Evolutionary conservation across 805 yeast species (phyloP).

Genomic region (Kockiozyma suomiensis): DNA sequence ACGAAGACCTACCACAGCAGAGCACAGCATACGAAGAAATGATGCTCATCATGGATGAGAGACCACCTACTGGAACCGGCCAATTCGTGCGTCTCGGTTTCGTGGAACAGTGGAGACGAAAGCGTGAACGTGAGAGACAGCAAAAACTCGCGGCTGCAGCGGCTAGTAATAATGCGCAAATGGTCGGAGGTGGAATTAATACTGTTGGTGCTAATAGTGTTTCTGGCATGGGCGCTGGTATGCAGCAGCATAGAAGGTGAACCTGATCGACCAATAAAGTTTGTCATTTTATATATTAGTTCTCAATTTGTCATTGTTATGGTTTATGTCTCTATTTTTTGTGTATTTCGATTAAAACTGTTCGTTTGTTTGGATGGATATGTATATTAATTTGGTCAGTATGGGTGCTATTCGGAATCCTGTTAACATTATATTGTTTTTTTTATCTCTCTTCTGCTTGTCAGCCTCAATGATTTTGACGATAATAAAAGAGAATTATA

Average conservation of each 20-base stretch:
- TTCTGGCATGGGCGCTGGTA: not conserved
- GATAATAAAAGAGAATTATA: not conserved
- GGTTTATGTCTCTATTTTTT: not conserved
- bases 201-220: not conserved
- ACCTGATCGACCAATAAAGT: not conserved
- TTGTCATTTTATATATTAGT: not conserved
- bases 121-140: conserved; percentile 52
- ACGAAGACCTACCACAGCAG: conserved; percentile 73
- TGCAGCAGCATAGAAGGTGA: conserved; percentile 4
- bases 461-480: not conserved
- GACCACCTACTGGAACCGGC: conserved; percentile 48
- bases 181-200: not conserved
- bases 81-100: conserved; percentile 87
- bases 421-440: not conserved
- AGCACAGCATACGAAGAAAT: conserved; percentile 81
- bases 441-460: not conserved
- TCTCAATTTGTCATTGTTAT: not conserved
- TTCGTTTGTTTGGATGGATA: not conserved
- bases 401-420: not conserved
- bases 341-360: not conserved
- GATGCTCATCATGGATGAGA: conserved; percentile 70
- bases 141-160: conserved; percentile 10
- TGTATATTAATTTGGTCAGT: not conserved
- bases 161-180: not conserved
- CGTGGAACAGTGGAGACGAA: conserved; percentile 80